Evolutionary conservation across 176 grass and related monocot species (phyloP), one percentile per base, ranked within the genome.

Genomic region (Thinopyrum elongatum): DNA sequence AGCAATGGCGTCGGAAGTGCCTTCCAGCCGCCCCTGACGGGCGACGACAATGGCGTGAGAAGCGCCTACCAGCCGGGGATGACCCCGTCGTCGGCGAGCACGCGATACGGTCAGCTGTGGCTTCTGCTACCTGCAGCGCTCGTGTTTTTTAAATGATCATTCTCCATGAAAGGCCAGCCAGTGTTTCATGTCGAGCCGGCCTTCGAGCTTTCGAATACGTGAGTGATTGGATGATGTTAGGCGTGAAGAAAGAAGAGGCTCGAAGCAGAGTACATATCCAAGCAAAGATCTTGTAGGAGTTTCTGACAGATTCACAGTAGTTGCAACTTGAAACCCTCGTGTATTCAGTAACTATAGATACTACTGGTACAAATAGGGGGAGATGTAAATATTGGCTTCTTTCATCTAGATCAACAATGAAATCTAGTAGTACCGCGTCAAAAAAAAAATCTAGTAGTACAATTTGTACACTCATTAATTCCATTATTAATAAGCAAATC

Each of bases 21-120:
- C 60, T 41, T 79, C 19, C 81, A 30, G 30, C 78, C 78, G 2
- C 59, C 70, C 57, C 42, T 60, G 31, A 31, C 17, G 8, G 44
- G 73, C 8, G 0, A 58, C 0, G 7, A 30, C 46, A 53, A 53
- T 76, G 73, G 73, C 73, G 26, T 55, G 42, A 76, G 73, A 55
- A 76, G 73, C 46, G 27, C 27, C 46, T 76, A 75, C 41, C 66
- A 86, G 71, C 84, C 65, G 33, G 70, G 65, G 65, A 79, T 83
- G 39, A 39, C 27, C 53, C 65, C 46, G 0, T 90, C 88, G 14
- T 42, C 80, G 8, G 89, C 84, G 8, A 87, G 44, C 84, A 74
- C 44, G 34, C 67, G 28, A 2, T 36, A 79, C 33, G 25, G 33
- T 31, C 84, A 79, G 46, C 57, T 74, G 2, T 65, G 57, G 84